Evolutionary conservation across 208 protist species (phyloP).

Genomic region (Eutreptiella sp.): DNA sequence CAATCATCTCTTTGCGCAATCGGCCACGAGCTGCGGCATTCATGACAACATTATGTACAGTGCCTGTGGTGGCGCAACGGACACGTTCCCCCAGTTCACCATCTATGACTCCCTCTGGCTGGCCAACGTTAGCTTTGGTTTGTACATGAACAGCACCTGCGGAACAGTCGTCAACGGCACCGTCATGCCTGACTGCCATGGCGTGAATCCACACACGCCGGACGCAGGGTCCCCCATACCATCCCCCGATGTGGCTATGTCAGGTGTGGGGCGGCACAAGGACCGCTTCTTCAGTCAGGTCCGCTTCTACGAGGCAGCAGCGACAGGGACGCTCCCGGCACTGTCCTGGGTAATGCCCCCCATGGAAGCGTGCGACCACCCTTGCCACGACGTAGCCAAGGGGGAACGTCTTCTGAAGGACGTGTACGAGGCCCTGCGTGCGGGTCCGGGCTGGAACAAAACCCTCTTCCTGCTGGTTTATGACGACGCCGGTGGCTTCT

Average conservation of each 20-base stretch:
- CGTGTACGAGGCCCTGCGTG: conserved; percentile 34
- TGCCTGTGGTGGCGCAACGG: conserved; percentile 16
- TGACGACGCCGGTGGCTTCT: conserved; percentile 46
- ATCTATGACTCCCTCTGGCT: conserved; percentile 17
- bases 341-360: conserved; percentile 28
- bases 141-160: conserved; percentile 12
- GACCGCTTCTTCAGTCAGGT: conserved; percentile 15
- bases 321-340: conserved; percentile 12
- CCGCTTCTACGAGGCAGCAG: conserved; percentile 19
- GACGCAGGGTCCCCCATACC: no score
- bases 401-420: conserved; percentile 32
- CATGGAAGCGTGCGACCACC: conserved; percentile 16
- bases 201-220: background rate
- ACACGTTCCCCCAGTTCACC: conserved; percentile 23
- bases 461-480: conserved; percentile 45
- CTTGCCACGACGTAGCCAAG: conserved; percentile 25
- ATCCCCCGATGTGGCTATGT: conserved; percentile 5
- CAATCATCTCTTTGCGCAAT: conserved; percentile 22
- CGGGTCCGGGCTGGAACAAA: conserved; percentile 34
- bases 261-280: background rate
- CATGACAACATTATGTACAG: no score
- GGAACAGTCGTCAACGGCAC: background rate
- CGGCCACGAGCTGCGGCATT: conserved; percentile 5
- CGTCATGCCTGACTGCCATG: background rate
- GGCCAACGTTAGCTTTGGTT: conserved; percentile 6